Evolutionary conservation across 345 rosid genomes (phyloP).

Genomic region (Gossypium rotundifolium): DNA sequence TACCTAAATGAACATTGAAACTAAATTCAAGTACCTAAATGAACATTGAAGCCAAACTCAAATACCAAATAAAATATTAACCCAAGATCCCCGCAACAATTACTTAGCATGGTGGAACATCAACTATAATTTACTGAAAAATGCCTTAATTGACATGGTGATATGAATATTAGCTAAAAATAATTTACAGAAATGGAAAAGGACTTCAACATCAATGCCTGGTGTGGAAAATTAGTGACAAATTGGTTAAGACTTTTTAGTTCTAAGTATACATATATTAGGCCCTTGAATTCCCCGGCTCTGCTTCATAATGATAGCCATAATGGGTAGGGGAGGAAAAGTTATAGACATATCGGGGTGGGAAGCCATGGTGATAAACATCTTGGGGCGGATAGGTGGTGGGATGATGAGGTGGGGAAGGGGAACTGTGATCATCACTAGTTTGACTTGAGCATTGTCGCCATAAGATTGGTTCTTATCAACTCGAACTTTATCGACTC

Average conservation of each 20-base stretch:
- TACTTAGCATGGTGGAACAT: slow-evolving; percentile 1
- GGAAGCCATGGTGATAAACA: slow-evolving; percentile 31
- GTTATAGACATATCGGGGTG: slow-evolving; percentile 33
- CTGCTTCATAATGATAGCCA: slow-evolving; percentile 36
- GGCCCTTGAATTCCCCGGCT: slow-evolving; percentile 7
- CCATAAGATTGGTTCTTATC: slow-evolving; percentile 29
- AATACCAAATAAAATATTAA: neutral
- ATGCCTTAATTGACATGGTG: neutral
- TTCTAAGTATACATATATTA: neutral
- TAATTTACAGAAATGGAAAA: neutral
- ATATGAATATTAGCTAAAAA: neutral
- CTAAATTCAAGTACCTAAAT: neutral
- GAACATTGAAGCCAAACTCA: neutral
- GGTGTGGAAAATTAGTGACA: neutral
- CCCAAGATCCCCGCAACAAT: too few relatives aligned
- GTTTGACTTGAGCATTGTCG: slow-evolving; percentile 25
- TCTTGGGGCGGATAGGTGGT: slow-evolving; percentile 26
- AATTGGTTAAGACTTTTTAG: slow-evolving; percentile 18
- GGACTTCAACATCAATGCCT: neutral
- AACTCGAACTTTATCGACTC: slow-evolving; percentile 37
- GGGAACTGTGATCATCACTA: slow-evolving; percentile 51
- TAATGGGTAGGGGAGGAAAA: slow-evolving; percentile 20
- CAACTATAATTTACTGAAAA: neutral
- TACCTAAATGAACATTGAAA: neutral
- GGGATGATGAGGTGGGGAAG: slow-evolving; percentile 37